phyloP scores from a whole-genome alignment of 352 stramenopile species.

The Thraustochytrium sp. region DNA sequence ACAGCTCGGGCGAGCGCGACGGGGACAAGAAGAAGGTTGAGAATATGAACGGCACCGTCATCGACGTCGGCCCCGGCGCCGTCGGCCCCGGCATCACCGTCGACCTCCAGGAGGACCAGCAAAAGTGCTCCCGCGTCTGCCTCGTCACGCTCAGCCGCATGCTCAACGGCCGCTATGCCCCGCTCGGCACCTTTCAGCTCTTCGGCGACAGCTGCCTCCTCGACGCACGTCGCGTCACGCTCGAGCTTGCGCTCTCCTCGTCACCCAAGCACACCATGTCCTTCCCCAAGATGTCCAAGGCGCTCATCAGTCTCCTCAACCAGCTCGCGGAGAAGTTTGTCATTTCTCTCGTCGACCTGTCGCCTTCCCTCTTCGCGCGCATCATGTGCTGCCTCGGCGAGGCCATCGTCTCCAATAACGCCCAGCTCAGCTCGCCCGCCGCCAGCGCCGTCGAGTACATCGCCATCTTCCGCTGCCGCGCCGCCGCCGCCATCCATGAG shows the following conservation, averaged over 20 bases:
- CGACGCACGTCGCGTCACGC: neutral
- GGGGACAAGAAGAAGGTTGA: neutral
- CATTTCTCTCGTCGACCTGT: conserved; percentile 16
- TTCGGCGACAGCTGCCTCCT: conserved; percentile 23
- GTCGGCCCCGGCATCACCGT: conserved; percentile 25
- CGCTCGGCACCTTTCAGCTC: conserved; percentile 33
- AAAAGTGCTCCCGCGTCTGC: conserved; percentile 42
- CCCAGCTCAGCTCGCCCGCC: neutral
- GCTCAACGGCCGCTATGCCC: conserved; percentile 30
- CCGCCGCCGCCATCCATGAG: neutral
- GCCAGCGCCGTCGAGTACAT: conserved; percentile 9
- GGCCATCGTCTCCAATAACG: neutral
- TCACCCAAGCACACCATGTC: conserved; percentile 27
- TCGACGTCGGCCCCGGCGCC: neutral
- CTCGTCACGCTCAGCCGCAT: conserved; percentile 30
- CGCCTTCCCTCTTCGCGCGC: conserved; percentile 1
- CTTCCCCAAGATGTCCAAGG: conserved; percentile 34
- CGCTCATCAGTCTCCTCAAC: neutral
- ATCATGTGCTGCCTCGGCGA: conserved; percentile 41
- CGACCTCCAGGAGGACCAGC: neutral
- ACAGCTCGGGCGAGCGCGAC: neutral
- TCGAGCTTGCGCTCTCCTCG: conserved; percentile 14
- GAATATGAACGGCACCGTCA: neutral
- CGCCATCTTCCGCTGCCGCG: conserved; percentile 28
- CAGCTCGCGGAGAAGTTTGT: conserved; percentile 32